Percentiles rank a stretch among this genome's conserved stretches.
Conservation (phyloP, 2,329 filamentous ascomycete species). For the Talaromyces verruculosus region DNA sequence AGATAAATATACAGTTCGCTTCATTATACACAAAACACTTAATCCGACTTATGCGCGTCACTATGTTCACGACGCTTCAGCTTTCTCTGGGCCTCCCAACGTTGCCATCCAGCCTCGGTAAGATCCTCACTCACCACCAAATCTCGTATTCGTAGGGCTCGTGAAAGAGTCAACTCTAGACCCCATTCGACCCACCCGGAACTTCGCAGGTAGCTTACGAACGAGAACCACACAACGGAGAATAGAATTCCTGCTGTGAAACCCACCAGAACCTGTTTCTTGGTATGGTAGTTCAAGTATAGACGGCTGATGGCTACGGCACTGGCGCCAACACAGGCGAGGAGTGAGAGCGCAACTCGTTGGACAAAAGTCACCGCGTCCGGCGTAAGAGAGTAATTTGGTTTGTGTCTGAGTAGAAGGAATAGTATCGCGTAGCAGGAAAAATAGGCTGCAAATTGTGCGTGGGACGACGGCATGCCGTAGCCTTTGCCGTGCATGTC, state of each 20-base stretch:
- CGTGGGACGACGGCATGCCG: conserved; percentile 94
- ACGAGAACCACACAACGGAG: conserved; percentile 74
- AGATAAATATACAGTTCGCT: conserved; percentile 1
- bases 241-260: conserved; percentile 67
- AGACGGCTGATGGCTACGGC: conserved; percentile 78
- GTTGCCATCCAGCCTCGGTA: conserved; percentile 88
- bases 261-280: conserved; percentile 81
- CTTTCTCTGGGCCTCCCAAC: conserved; percentile 67
- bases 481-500: conserved; percentile 86
- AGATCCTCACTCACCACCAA: conserved; percentile 84
- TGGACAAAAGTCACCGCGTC: conserved; percentile 49
- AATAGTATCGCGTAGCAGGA: conserved; percentile 81
- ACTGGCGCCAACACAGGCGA: conserved; percentile 61
- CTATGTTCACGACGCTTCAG: conserved; percentile 31
- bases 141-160: conserved; percentile 73
- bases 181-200: conserved; percentile 71
- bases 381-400: conserved; percentile 49
- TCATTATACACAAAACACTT: conserved; percentile 17
- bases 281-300: conserved; percentile 91
- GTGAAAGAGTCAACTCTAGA: conserved; percentile 64
- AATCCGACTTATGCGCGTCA: conserved; percentile 33
- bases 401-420: conserved; percentile 74
- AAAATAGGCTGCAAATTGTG: conserved; percentile 93
- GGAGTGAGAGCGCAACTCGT: conserved; percentile 58
- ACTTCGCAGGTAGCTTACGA: conserved; percentile 66